Evolutionary conservation across 495 filamentous ascomycete genomes (phyloP).

Genomic region (Alectoria sarmentosa): DNA sequence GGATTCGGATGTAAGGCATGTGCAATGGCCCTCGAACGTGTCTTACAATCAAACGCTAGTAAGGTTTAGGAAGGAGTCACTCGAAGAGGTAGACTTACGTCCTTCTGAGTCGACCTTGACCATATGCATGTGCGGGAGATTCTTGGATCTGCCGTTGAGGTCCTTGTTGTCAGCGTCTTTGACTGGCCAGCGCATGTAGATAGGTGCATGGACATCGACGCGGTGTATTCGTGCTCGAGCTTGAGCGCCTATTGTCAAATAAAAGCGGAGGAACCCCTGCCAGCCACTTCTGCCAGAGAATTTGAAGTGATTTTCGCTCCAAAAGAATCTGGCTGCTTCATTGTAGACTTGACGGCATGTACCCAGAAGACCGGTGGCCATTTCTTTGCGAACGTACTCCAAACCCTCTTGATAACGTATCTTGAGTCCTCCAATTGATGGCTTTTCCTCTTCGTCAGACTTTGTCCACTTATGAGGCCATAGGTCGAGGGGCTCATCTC

Average conservation of each 20-base stretch:
- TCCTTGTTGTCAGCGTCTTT: constrained; percentile 23
- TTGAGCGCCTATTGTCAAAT: constrained; percentile 24
- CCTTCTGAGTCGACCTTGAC: constrained; percentile 23
- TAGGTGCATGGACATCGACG: constrained; percentile 23
- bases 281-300: constrained; percentile 25
- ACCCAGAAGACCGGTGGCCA: constrained; percentile 23
- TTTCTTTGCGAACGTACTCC: constrained; percentile 22
- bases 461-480: constrained; percentile 26
- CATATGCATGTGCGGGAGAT: constrained; percentile 26
- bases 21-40: background rate
- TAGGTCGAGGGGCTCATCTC: constrained; percentile 22
- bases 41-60: background rate
- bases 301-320: constrained; percentile 20
- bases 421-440: constrained; percentile 15
- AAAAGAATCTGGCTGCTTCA: constrained; percentile 21
- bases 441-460: constrained; percentile 5
- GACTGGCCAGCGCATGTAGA: constrained; percentile 23
- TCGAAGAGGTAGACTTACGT: background rate
- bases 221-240: constrained; percentile 21
- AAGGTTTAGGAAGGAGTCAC: background rate
- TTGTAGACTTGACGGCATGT: constrained; percentile 23
- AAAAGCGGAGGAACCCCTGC: constrained; percentile 26
- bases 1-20: background rate
- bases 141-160: constrained; percentile 25
- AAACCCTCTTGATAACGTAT: constrained; percentile 23